Base-by-base conservation (phyloP, 805 yeast species). In the Hanseniaspora lindneri region DNA sequence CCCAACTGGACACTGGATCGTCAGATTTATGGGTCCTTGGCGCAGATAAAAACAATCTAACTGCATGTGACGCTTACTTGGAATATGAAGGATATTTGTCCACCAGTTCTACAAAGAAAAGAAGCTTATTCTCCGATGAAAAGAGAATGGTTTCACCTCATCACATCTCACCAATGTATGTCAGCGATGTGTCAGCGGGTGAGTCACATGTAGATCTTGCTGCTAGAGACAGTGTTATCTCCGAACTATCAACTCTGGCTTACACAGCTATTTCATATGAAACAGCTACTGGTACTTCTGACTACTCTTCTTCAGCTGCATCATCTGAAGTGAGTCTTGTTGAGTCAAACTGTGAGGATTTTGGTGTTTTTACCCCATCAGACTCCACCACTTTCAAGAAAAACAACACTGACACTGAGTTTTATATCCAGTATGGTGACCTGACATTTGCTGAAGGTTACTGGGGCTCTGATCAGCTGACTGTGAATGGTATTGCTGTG, bases 1-100 rank as follows among this genome's bases (percentile, higher is more conserved):
- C 77, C 6, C 59, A 76, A 25, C 57, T 80, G 10, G 86, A 79
- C 55, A 79, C 85, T 0, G 86, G 85, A 1, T 77, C 83, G 0
- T 70, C 80, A 0, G 86, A 79, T 58, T 61, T 80, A 9, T 79
- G 84, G 84, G 73, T 79, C 20, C 66, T 73, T 52, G 65, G 68
- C 73, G 73, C 54, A 67, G 51, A 36, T 8, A 35, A 24, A 13
- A 27, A 49, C 17, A 41, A 48, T 20, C 39, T 48, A 16, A 23
- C 42, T 19, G 47, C 51, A 13, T 48, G 51, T 48, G 47, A 48
- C 24, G 47, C 47, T 14, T 48, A 48, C 21, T 40, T 46, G 21
- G 21, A 32, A 17, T 16, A 30, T 7, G 43, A 37, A 5, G 49
- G 49, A 4, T 46, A 39, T 10, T 41, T 40, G 11, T 27, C 34